Evolutionary conservation across 1,139 yeast species (phyloP).

Genomic region (Geotrichum aggregatum): DNA sequence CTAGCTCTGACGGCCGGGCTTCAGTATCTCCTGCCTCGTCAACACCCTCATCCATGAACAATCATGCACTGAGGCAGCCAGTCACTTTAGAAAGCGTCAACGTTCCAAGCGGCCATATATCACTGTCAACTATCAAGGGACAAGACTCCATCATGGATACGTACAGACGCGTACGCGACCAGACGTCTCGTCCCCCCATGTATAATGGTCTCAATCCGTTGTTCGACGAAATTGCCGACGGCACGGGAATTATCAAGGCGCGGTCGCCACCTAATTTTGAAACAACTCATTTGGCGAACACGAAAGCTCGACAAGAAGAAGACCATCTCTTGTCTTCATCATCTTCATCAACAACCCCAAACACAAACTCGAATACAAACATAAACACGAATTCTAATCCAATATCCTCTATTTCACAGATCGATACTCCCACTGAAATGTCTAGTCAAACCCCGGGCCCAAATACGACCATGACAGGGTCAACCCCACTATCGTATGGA

Average conservation of each 20-base stretch:
- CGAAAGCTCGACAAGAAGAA: background rate
- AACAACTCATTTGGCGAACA: background rate
- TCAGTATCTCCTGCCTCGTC: constrained; percentile 9
- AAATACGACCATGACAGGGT: background rate
- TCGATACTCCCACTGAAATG: too few relatives aligned
- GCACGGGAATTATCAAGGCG: too few relatives aligned
- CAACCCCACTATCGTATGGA: background rate
- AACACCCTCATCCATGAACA: background rate
- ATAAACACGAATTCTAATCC: too few relatives aligned
- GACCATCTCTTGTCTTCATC: background rate
- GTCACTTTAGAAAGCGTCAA: background rate
- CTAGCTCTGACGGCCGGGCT: constrained; percentile 2
- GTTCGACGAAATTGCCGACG: background rate
- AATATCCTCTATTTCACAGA: too few relatives aligned
- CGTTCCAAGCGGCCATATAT: background rate
- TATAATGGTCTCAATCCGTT: background rate
- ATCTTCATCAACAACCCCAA: too few relatives aligned
- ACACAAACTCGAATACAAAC: too few relatives aligned
- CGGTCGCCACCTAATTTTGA: too few relatives aligned
- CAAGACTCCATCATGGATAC: too few relatives aligned
- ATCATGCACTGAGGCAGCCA: background rate
- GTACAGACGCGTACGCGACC: too few relatives aligned
- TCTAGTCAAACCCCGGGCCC: background rate
- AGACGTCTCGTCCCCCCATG: background rate
- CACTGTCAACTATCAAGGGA: background rate